Base-by-base conservation (phyloP, 176 grass and related monocot species). In the Eleusine indica region DNA sequence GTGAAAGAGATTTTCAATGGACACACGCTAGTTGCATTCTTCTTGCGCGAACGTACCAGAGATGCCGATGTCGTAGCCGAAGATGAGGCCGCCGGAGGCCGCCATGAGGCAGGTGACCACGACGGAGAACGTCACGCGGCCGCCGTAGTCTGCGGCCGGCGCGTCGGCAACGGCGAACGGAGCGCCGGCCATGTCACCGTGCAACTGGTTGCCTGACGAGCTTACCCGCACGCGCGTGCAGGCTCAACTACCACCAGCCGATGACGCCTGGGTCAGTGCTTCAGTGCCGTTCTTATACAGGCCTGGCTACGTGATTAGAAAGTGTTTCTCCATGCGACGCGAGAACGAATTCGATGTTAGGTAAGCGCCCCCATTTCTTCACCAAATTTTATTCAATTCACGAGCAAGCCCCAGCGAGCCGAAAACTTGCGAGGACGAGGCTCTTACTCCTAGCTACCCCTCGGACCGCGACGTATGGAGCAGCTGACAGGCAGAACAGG, bases 11-110 rank as follows among this genome's bases (percentile, higher is more conserved):
- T n/a, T n/a, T n/a, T 8, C 18, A 9, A 9, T n/a, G 6, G 1
- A 9, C 18, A 18, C 54, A 5, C 5, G 56, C 10, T n/a, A 7
- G 1, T 7, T 25, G 2, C 25, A 1, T 25, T 62, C 58, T 62
- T 62, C 58, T 11, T 28, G n/a, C 9, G 58, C 57, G 19, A 3
- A 56, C 19, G 19, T 14, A 90, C 87, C 93, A 53, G 93, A 92
- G 75, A 95, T 88, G 63, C 93, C 90, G 13, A 92, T 88, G 69
- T 90, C 93, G 15, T 92, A 95, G 74, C 93, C 90, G 78, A 95
- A 95, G 79, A 95, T 95, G 8, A 95, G 90, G 63, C 93, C 93
- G 4, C 93, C 90, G 65, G 8, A 95, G 88, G 63, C 93, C 78
- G 6, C 93, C 93, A 57, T 86, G 66, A 95, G 42, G 73, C 93